Evolutionary conservation across 257 asterid genomes (phyloP).

Genomic region (Perilla frutescens): DNA sequence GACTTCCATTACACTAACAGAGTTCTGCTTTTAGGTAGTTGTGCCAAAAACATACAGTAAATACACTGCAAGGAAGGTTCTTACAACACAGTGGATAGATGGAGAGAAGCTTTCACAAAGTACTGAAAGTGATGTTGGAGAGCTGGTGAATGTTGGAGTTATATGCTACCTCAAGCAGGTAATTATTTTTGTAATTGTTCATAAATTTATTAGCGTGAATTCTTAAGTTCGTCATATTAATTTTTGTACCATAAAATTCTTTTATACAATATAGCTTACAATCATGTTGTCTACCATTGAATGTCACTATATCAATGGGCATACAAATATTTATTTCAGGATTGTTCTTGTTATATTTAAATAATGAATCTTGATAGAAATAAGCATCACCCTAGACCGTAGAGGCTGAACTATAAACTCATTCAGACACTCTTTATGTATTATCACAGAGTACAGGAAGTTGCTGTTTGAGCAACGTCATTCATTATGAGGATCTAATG

Average conservation of each 20-base stretch:
- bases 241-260: background rate
- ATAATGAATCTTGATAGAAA: background rate
- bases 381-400: background rate
- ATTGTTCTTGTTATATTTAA: background rate
- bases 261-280: background rate
- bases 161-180: conserved; percentile 99
- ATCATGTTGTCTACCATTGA: conserved; percentile 11
- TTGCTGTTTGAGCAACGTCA: background rate
- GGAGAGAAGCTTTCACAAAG: conserved; percentile 99
- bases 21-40: conserved; percentile 67
- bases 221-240: background rate
- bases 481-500: background rate
- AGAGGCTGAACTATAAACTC: background rate
- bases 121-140: conserved; percentile 98
- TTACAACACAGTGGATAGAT: conserved; percentile 90
- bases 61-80: conserved; percentile 95
- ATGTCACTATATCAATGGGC: background rate
- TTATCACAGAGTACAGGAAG: conserved; percentile 10
- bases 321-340: background rate
- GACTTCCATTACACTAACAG: conserved; percentile 23
- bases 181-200: conserved; percentile 23
- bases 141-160: conserved; percentile 96
- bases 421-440: conserved; percentile 5
- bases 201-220: conserved; percentile 1
- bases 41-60: conserved; percentile 86